Evolutionary conservation across 495 filamentous ascomycete species (phyloP).

Genomic region (Penicillium coprophilum): DNA sequence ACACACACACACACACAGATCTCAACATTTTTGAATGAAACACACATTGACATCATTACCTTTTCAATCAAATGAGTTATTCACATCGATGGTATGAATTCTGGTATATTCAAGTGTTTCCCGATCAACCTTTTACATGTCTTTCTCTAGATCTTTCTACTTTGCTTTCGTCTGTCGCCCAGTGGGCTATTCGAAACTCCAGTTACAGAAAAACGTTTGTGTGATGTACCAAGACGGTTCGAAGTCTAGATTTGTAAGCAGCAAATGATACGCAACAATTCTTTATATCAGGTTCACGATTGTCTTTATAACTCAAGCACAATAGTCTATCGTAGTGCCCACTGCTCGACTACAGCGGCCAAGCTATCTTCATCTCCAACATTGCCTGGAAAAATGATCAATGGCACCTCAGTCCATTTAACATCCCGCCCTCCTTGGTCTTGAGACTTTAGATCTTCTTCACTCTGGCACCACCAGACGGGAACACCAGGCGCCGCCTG

Average conservation of each 20-base stretch:
- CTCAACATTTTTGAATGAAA: not conserved
- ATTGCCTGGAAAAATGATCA: constrained; percentile 3
- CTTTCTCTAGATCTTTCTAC: no score
- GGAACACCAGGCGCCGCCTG: constrained; percentile 1
- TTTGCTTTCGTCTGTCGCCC: no score
- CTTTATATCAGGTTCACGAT: not conserved
- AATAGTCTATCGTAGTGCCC: not conserved
- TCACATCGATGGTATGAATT: not conserved
- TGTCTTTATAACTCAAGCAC: not conserved
- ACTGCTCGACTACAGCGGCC: not conserved
- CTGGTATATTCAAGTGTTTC: no score
- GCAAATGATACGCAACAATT: no score
- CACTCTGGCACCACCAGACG: not conserved
- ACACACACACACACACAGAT: no score
- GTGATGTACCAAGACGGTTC: no score
- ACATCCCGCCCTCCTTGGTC: not conserved
- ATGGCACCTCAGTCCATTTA: not conserved
- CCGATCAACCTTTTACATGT: no score
- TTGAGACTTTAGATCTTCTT: not conserved
- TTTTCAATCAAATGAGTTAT: not conserved
- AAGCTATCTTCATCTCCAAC: constrained; percentile 2
- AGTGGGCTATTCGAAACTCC: no score
- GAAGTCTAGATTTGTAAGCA: no score
- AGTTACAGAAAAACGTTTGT: no score
- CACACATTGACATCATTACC: not conserved